phyloP scores from a whole-genome alignment of 2,329 filamentous ascomycete genomes.

The Huntiella omanensis region DNA sequence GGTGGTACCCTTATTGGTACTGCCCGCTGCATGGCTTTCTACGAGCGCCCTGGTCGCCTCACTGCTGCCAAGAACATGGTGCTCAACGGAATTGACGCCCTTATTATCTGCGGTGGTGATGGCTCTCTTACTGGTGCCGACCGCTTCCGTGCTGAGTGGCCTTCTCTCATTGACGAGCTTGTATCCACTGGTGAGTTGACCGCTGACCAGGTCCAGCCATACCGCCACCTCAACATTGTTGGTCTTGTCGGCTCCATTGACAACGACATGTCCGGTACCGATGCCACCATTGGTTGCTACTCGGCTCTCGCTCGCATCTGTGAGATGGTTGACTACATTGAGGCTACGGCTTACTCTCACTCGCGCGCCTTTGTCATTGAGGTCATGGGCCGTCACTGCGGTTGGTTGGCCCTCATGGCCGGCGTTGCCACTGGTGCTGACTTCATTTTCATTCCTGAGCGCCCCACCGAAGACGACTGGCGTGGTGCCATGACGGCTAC shows the following conservation, averaged over 20 bases:
- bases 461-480: constrained; percentile 76
- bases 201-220: constrained; percentile 51
- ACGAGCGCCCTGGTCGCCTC: constrained; percentile 67
- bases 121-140: constrained; percentile 92
- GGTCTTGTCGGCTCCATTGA: constrained; percentile 94
- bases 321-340: constrained; percentile 90
- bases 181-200: constrained; percentile 55
- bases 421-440: constrained; percentile 90
- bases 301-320: constrained; percentile 85
- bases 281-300: constrained; percentile 94
- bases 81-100: constrained; percentile 75
- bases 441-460: constrained; percentile 93
- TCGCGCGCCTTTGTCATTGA: constrained; percentile 94
- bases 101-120: constrained; percentile 94
- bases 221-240: constrained; percentile 83
- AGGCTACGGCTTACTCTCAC: constrained; percentile 85
- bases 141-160: constrained; percentile 84
- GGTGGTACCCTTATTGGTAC: constrained; percentile 94
- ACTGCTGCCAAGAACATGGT: constrained; percentile 89
- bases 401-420: constrained; percentile 92
- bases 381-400: constrained; percentile 96
- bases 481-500: constrained; percentile 69
- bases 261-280: constrained; percentile 92
- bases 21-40: constrained; percentile 81
- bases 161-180: constrained; percentile 67